Evolutionary conservation across 345 rosid genomes (phyloP).

Genomic region (Salix koriyanagi): DNA sequence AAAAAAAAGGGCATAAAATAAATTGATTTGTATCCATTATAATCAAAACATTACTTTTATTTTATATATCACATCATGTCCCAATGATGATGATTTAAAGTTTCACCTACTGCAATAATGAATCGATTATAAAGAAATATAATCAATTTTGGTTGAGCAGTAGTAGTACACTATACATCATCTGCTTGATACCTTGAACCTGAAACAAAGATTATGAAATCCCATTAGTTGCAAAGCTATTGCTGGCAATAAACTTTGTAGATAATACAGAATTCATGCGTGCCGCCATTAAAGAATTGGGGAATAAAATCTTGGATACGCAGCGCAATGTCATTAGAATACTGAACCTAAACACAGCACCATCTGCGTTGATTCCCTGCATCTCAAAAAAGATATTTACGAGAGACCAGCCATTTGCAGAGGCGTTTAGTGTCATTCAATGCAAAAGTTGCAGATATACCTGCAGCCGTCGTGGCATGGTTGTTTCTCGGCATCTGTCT

Average conservation of each 20-base stretch:
- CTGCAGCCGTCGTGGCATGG: constrained; percentile 9
- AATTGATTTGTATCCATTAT: not conserved
- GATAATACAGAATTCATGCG: not conserved
- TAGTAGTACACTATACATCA: too few species aligned
- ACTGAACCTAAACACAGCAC: not conserved
- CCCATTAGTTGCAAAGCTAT: not conserved
- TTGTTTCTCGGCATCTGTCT: not conserved
- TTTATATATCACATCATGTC: not conserved
- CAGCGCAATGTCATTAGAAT: not conserved
- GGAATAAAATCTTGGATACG: not conserved
- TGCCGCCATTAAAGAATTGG: not conserved
- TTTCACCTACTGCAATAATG: not conserved
- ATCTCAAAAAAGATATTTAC: not conserved
- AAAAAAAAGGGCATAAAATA: not conserved
- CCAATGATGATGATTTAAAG: not conserved
- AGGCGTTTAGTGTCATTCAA: not conserved
- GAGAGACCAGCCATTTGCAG: not conserved
- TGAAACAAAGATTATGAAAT: not conserved
- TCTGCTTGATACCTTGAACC: not conserved
- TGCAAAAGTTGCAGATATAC: constrained; percentile 1
- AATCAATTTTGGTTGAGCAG: too few species aligned
- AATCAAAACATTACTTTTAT: too few species aligned
- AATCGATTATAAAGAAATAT: not conserved
- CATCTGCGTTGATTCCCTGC: not conserved
- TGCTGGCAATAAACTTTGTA: not conserved